Conservation (phyloP, 257 asterid genomes). For the Henckelia pumila region DNA sequence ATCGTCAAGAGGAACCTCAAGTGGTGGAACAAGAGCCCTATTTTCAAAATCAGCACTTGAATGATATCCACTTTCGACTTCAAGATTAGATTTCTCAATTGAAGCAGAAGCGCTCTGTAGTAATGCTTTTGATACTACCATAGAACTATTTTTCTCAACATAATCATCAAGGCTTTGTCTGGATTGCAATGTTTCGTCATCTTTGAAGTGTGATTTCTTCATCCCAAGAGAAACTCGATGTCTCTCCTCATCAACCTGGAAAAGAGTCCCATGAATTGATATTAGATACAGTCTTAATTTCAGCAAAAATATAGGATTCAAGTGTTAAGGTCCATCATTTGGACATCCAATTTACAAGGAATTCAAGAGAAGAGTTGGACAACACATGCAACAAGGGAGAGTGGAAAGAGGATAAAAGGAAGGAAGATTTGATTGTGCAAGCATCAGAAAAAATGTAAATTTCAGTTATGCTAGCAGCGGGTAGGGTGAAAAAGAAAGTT, state of each 20-base stretch:
- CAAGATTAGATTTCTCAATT: conserved; percentile 23
- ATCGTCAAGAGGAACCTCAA: conserved; percentile 86
- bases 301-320: neutral
- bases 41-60: conserved; percentile 59
- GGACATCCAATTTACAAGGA: neutral
- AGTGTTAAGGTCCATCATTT: neutral
- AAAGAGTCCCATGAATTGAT: conserved; percentile 5
- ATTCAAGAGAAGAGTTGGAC: neutral
- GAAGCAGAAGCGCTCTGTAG: conserved; percentile 31
- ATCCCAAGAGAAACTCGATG: conserved; percentile 85
- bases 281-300: neutral
- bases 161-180: conserved; percentile 26
- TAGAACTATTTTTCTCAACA: conserved; percentile 31
- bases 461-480: neutral
- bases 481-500: neutral
- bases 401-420: neutral
- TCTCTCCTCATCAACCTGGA: conserved; percentile 88
- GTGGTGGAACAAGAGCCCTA: conserved; percentile 79
- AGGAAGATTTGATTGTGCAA: neutral
- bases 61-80: conserved; percentile 34
- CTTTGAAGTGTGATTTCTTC: conserved; percentile 65
- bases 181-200: conserved; percentile 35
- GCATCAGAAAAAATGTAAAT: neutral
- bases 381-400: neutral
- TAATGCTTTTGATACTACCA: conserved; percentile 26